Percentiles rank a stretch among this genome's conserved stretches.
phyloP scores from a whole-genome alignment of 225 moss, liverwort and hornwort genomes.

The Climacium dendroides region DNA sequence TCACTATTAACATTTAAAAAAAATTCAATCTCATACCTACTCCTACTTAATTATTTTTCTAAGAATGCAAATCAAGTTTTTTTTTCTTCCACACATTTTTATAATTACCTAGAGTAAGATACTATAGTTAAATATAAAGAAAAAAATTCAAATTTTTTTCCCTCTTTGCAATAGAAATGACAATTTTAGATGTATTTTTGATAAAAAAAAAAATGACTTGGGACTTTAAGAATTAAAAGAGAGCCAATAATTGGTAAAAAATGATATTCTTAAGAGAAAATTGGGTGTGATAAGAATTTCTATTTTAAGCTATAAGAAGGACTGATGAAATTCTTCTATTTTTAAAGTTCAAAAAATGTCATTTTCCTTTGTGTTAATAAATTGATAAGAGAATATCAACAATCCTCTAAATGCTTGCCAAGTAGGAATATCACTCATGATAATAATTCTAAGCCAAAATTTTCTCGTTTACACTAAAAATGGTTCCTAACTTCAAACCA shows the following conservation, averaged over 20 bases:
- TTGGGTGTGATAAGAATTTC: too few species aligned
- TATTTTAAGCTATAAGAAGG: neutral
- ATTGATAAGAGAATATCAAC: neutral
- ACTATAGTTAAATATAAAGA: accelerated
- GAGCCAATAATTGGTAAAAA: neutral
- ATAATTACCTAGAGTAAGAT: neutral
- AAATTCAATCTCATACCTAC: accelerated
- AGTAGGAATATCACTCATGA: neutral
- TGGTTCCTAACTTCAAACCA: neutral
- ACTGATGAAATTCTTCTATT: neutral
- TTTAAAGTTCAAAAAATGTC: neutral
- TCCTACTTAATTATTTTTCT: neutral
- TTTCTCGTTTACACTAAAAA: neutral
- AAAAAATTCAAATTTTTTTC: neutral
- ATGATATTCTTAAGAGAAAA: neutral
- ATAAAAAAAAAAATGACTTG: too few species aligned
- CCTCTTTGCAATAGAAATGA: neutral
- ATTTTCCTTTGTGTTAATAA: neutral
- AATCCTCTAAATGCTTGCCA: too few species aligned
- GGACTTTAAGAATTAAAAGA: neutral
- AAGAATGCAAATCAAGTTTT: neutral
- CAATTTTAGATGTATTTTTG: neutral
- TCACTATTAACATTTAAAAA: too few species aligned
- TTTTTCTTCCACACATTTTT: neutral
- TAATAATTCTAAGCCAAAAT: neutral